phyloP scores from a whole-genome alignment of 164 flowering plant genomes.

The Vitis cinerea region DNA sequence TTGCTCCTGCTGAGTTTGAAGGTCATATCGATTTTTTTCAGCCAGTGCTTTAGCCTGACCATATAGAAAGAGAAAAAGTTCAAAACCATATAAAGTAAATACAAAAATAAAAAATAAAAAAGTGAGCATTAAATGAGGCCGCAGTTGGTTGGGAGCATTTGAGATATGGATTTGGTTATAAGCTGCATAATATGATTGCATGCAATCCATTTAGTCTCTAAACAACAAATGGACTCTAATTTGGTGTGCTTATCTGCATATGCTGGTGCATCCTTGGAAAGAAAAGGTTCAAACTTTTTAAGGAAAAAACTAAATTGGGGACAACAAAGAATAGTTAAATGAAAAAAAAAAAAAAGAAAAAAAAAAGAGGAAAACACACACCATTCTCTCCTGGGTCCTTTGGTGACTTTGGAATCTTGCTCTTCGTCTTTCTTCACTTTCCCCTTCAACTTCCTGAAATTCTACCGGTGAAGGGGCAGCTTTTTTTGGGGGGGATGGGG shows the following conservation, averaged over 20 bases:
- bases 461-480: slow-evolving; percentile 48
- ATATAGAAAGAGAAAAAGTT: slow-evolving; percentile 2
- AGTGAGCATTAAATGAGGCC: too few species aligned
- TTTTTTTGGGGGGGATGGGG: slow-evolving; percentile 7
- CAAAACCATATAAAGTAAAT: not conserved
- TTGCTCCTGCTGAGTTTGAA: slow-evolving; percentile 72
- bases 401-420: slow-evolving; percentile 63
- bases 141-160: too few species aligned
- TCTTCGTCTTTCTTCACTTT: slow-evolving; percentile 72
- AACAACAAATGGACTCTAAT: too few species aligned
- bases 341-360: not conserved
- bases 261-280: not conserved
- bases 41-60: slow-evolving; percentile 78
- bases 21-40: slow-evolving; percentile 83
- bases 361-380: slow-evolving; percentile 24
- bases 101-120: not conserved
- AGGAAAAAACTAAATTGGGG: not conserved
- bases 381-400: slow-evolving; percentile 66
- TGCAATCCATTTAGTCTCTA: too few species aligned
- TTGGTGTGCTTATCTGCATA: too few species aligned
- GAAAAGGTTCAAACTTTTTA: not conserved
- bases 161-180: too few species aligned
- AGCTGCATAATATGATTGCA: too few species aligned
- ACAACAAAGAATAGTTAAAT: not conserved
- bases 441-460: slow-evolving; percentile 78